phyloP scores from a whole-genome alignment of 345 rosid genomes.

The Hirschfeldia incana region DNA sequence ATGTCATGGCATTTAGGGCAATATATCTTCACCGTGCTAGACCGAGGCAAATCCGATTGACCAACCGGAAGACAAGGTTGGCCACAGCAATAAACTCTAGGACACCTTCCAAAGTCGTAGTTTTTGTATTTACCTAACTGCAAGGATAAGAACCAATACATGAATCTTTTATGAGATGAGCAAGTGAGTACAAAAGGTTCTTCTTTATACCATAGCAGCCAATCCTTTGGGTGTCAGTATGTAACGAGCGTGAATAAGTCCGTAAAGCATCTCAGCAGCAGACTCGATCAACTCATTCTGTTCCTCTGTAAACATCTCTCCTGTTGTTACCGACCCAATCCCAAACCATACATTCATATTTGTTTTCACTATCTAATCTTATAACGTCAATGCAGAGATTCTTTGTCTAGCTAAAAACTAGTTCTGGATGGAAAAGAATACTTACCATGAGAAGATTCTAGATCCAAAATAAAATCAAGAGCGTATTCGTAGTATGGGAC shows the following conservation, averaged over 20 bases:
- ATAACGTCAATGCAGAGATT: slow-evolving; percentile 10
- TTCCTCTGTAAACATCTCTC: slow-evolving; percentile 93
- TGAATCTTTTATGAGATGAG: not conserved
- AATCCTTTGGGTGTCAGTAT: slow-evolving; percentile 91
- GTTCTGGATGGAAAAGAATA: not conserved
- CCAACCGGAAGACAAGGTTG: slow-evolving; percentile 97
- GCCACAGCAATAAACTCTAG: slow-evolving; percentile 94
- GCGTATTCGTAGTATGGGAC: slow-evolving; percentile 95
- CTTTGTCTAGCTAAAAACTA: not conserved
- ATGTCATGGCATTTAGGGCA: slow-evolving; percentile 93
- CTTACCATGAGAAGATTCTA: slow-evolving; percentile 92
- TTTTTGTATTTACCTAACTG: slow-evolving; percentile 94
- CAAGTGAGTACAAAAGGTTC: not conserved
- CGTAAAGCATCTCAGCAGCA: slow-evolving; percentile 98
- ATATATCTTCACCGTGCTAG: slow-evolving; percentile 87
- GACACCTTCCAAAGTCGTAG: slow-evolving; percentile 97
- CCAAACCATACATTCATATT: slow-evolving; percentile 27
- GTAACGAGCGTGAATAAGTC: slow-evolving; percentile 89
- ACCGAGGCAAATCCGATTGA: slow-evolving; percentile 82
- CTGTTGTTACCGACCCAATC: slow-evolving; percentile 49
- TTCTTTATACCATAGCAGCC: slow-evolving; percentile 74
- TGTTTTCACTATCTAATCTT: not conserved
- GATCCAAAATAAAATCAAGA: slow-evolving; percentile 92
- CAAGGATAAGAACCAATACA: slow-evolving; percentile 9
- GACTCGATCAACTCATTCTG: slow-evolving; percentile 94